A percentile compares a stretch with the other conserved stretches of the same genome.
These are phyloP conservation scores for Aspergillus sp. DNA, from an alignment of 2,329 filamentous ascomycete genomes.

Conservation along the genomic window DNA sequence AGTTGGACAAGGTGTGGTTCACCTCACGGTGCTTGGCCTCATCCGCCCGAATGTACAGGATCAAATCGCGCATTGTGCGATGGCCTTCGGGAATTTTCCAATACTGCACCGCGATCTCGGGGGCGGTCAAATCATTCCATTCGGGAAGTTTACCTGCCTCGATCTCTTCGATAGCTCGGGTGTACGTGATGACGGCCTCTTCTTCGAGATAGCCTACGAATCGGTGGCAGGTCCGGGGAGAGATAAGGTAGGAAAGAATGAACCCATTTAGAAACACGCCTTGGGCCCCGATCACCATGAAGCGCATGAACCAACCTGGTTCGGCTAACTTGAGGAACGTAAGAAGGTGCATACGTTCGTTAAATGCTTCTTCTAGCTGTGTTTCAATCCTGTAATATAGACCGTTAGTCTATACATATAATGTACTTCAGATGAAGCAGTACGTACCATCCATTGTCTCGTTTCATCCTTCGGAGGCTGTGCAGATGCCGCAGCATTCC, in stretches of 20 bases:
- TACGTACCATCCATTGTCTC: constrained; percentile 75
- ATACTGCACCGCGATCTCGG: constrained; percentile 81
- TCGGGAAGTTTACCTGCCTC: constrained; percentile 74
- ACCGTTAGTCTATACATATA: too few species aligned
- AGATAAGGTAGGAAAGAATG: constrained; percentile 78
- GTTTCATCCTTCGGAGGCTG: constrained; percentile 72
- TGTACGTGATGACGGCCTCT: constrained; percentile 90
- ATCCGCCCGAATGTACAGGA: constrained; percentile 78
- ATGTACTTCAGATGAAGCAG: not conserved
- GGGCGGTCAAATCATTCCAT: constrained; percentile 71
- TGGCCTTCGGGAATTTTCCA: constrained; percentile 84
- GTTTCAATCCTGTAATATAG: constrained; percentile 66
- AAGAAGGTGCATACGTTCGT: constrained; percentile 82
- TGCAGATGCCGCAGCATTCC: constrained; percentile 85
- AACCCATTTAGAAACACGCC: constrained; percentile 91
- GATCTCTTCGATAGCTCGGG: constrained; percentile 75
- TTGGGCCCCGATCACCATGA: constrained; percentile 84
- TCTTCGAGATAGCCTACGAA: constrained; percentile 95
- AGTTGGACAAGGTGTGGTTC: constrained; percentile 84
- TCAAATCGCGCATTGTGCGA: constrained; percentile 75
- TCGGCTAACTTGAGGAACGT: constrained; percentile 86
- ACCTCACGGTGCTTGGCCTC: constrained; percentile 84
- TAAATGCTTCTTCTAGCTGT: constrained; percentile 77
- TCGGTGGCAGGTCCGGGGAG: constrained; percentile 76
- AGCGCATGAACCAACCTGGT: constrained; percentile 77